Conservation (phyloP, 2,329 filamentous ascomycete species). For the Dothistroma pini region DNA sequence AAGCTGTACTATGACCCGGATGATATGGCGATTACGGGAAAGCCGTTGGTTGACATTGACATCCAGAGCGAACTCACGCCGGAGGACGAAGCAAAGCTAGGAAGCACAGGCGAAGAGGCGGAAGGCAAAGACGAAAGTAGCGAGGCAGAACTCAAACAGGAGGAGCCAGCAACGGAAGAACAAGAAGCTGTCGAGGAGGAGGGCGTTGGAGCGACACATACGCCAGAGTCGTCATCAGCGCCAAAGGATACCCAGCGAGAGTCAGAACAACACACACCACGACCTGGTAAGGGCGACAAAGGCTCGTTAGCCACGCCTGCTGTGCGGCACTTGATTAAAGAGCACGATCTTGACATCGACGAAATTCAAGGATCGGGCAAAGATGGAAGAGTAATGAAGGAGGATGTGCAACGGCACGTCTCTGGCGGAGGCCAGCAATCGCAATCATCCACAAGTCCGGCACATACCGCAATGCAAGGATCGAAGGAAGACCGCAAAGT, state of each 20-base stretch:
- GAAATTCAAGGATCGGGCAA: constrained; percentile 81
- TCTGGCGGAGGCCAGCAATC: constrained; percentile 41
- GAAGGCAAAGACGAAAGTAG: constrained; percentile 6
- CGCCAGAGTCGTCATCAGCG: constrained; percentile 1
- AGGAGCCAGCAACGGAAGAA: constrained; percentile 3
- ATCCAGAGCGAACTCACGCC: constrained; percentile 72
- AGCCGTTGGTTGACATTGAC: constrained; percentile 89
- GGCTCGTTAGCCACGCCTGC: constrained; percentile 83
- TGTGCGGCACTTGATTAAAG: constrained; percentile 81
- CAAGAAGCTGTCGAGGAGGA: constrained; percentile 20
- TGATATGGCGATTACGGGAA: constrained; percentile 93
- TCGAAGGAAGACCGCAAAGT: constrained; percentile 61
- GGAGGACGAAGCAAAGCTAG: constrained; percentile 51
- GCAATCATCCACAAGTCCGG: constrained; percentile 30
- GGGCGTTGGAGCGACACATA: constrained; percentile 15
- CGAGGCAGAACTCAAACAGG: constrained; percentile 11
- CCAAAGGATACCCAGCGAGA: not conserved
- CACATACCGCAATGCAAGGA: constrained; percentile 30
- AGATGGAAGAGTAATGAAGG: constrained; percentile 87
- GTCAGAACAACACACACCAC: constrained; percentile 9
- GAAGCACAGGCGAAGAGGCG: constrained; percentile 29
- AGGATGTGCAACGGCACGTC: constrained; percentile 65
- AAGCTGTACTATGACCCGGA: constrained; percentile 94
- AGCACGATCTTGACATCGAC: constrained; percentile 71
- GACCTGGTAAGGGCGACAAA: constrained; percentile 55